Base-by-base conservation (phyloP, 2,329 filamentous ascomycete genomes). In the Delphinella strobiligena region DNA sequence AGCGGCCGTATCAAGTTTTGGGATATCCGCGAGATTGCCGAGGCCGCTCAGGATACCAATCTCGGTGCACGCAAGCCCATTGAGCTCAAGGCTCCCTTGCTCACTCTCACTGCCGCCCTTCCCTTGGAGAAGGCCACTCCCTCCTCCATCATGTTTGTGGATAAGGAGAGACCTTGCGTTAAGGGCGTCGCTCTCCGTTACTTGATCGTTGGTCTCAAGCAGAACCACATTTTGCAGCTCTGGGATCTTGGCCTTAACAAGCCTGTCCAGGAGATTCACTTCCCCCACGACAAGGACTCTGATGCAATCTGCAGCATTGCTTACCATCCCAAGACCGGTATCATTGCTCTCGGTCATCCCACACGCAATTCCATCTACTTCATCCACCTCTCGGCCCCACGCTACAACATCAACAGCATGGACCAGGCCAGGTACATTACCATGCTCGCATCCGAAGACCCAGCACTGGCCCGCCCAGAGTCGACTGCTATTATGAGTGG, bases 321-420 rank as follows among this genome's bases (percentile, higher is more conserved):
- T 56, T 98, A 96, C 60, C 88, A 98, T 59, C 82, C 91, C 4
- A 74, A 78, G 47, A 91, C 88, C 19, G 88, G 89, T 42, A 93
- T 96, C 66, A 83, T 98, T 55, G 78, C 93, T 45, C 82, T 98
- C 45, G 93, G 89, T 27, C 91, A 98, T 55, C 91, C 93, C 9
- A 96, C 89, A 2, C 79, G 91, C 47, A 98, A 98, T 66, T 95
- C 88, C 5, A 80, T 98, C 60, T 98, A 95, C 67, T 93, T 98
- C 64, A 78, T 95, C 37, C 89, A 96, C 54, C 69, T 98, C 29
- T 96, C 89, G 38, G 89, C 88, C 31, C 91, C 91, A 15, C 86
- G 86, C 62, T 96, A 98, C 67, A 84, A 80, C 52, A 68, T 96
- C 45, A 68, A 72, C 15, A 72, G 75, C 48, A 75, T 95, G 61